These are phyloP conservation scores for Candida taoyuanica DNA, from an alignment of 805 yeast genomes.

Conservation along the genomic window DNA sequence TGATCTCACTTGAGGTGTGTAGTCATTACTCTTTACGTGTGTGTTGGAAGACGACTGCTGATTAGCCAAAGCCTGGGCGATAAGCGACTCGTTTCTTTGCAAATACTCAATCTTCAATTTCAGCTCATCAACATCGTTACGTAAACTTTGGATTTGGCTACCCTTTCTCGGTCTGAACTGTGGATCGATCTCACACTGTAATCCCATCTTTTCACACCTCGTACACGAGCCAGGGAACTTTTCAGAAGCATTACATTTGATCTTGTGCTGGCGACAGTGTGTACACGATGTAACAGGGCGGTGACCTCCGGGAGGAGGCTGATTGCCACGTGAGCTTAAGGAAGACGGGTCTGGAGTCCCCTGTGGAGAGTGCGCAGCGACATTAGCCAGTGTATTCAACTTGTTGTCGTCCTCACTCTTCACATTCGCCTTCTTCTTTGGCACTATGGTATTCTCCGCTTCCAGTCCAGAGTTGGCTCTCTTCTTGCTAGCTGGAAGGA, in stretches of 20 bases:
- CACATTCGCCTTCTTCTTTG: conserved; percentile 7
- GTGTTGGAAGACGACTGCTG: conserved; percentile 10
- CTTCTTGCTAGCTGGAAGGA: conserved; percentile 4
- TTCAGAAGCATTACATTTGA: conserved; percentile 86
- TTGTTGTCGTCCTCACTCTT: conserved; percentile 12
- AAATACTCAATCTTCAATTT: conserved; percentile 66
- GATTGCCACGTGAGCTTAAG: background rate
- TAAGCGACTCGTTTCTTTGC: conserved; percentile 59
- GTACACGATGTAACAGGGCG: conserved; percentile 92
- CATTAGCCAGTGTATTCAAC: conserved; percentile 14
- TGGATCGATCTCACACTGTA: conserved; percentile 86
- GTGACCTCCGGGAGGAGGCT: conserved; percentile 50
- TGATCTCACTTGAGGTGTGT: conserved; percentile 19
- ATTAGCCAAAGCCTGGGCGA: conserved; percentile 54
- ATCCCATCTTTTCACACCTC: conserved; percentile 74
- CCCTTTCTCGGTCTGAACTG: conserved; percentile 89
- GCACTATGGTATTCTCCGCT: too few relatives aligned
- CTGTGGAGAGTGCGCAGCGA: conserved; percentile 14
- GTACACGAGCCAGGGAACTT: conserved; percentile 78
- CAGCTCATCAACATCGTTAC: conserved; percentile 81
- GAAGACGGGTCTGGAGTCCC: conserved; percentile 4
- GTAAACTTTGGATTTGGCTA: conserved; percentile 76
- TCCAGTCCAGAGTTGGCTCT: background rate
- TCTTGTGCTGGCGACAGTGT: conserved; percentile 91
- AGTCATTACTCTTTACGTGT: conserved; percentile 12